Evolutionary conservation across 495 filamentous ascomycete species (phyloP).

Genomic region (Xylaria nigripes): DNA sequence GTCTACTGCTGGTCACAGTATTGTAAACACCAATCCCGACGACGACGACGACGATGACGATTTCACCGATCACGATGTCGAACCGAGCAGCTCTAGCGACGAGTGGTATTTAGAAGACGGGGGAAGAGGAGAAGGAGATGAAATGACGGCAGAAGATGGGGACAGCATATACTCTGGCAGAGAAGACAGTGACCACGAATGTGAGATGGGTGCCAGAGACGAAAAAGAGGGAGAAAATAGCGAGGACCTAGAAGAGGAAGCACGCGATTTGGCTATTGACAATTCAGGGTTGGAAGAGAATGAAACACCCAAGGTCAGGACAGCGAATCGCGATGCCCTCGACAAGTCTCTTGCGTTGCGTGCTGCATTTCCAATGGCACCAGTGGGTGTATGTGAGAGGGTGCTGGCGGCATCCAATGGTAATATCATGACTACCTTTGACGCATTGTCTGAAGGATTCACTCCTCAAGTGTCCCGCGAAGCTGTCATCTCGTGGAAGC

Average conservation of each 20-base stretch:
- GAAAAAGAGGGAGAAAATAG: conserved; percentile 12
- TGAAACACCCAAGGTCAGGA: not conserved
- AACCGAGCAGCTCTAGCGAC: not conserved
- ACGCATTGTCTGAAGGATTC: conserved; percentile 6
- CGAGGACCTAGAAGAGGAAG: conserved; percentile 24
- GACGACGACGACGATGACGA: too few species aligned
- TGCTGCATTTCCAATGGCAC: conserved; percentile 28
- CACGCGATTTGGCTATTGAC: conserved; percentile 11
- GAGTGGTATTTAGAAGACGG: not conserved
- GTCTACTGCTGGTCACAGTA: conserved; percentile 8
- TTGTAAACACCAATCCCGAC: conserved; percentile 20
- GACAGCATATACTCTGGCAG: not conserved
- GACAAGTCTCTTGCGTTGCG: conserved; percentile 29
- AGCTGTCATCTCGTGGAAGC: conserved; percentile 1
- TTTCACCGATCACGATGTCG: conserved; percentile 4
- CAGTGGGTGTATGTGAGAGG: conserved; percentile 22
- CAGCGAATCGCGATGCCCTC: conserved; percentile 12
- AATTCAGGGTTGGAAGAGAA: conserved; percentile 19
- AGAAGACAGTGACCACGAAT: not conserved
- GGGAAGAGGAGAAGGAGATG: not conserved
- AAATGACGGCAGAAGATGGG: not conserved
- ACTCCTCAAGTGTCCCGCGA: conserved; percentile 7
- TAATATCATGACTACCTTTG: conserved; percentile 15
- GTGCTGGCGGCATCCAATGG: conserved; percentile 13
- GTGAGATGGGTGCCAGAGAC: not conserved